Conservation (phyloP, 225 moss, liverwort and hornwort species). For the Physcomitrellopsis africana region DNA sequence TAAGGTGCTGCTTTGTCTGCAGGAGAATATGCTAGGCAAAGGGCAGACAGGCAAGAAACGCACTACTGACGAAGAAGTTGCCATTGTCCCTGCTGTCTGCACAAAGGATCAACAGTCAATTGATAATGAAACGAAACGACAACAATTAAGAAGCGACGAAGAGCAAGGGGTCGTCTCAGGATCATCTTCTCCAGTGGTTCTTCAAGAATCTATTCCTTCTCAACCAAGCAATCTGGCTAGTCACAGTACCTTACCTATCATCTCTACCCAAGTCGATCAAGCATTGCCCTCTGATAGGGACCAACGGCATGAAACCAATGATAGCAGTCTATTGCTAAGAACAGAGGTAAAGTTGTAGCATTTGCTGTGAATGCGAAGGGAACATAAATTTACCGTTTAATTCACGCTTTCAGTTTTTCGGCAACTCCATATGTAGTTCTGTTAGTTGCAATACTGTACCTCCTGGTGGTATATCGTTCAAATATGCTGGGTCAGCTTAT, state of each 20-base stretch:
- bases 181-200: slow-evolving; percentile 35
- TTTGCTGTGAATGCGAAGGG: slow-evolving; percentile 10
- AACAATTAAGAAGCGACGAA: slow-evolving; percentile 41
- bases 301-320: slow-evolving; percentile 28
- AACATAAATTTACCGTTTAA: slow-evolving; percentile 8
- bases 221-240: slow-evolving; percentile 23
- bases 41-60: slow-evolving; percentile 57
- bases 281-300: slow-evolving; percentile 24
- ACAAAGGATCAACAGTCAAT: slow-evolving; percentile 33
- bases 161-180: slow-evolving; percentile 35
- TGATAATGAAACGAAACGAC: slow-evolving; percentile 47
- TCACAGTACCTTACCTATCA: neutral
- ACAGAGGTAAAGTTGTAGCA: slow-evolving; percentile 37
- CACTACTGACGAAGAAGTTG: slow-evolving; percentile 60
- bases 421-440: neutral
- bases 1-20: slow-evolving; percentile 21
- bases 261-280: slow-evolving; percentile 13
- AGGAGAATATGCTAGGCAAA: slow-evolving; percentile 55
- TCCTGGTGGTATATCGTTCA: neutral
- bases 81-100: slow-evolving; percentile 56
- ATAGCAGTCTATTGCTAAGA: slow-evolving; percentile 22
- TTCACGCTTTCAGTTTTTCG: slow-evolving; percentile 4
- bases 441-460: neutral
- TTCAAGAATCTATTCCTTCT: slow-evolving; percentile 26
- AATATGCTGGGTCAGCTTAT: neutral